Evolutionary conservation across 495 filamentous ascomycete genomes (phyloP).

Genomic region (Neurospora terricola): DNA sequence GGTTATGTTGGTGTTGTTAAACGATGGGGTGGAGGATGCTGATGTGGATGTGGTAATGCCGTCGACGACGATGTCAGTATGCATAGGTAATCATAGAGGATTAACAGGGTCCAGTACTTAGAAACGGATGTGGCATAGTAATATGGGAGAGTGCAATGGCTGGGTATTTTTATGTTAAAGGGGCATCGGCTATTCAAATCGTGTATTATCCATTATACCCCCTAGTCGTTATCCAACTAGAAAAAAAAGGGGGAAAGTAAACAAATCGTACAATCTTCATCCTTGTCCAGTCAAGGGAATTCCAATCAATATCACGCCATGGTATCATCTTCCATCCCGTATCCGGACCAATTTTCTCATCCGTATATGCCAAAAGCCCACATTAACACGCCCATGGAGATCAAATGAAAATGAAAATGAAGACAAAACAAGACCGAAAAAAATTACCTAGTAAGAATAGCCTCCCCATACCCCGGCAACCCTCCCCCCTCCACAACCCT

Average conservation of each 20-base stretch:
- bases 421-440: not conserved
- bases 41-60: not conserved
- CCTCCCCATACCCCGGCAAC: slow-evolving; percentile 27
- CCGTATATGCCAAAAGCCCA: not conserved
- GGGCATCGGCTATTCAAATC: not conserved
- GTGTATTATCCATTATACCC: not conserved
- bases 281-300: not conserved
- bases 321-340: not conserved
- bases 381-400: not conserved
- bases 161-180: not conserved
- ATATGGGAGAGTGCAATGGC: no score
- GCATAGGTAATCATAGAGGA: no score
- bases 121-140: no score
- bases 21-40: not conserved
- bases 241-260: not conserved
- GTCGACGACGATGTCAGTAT: not conserved
- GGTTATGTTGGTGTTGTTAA: not conserved
- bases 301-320: not conserved
- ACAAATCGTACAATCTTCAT: not conserved
- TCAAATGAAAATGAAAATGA: not conserved
- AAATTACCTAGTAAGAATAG: slow-evolving; percentile 8
- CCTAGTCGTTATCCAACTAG: not conserved
- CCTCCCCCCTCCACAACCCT: slow-evolving; percentile 3
- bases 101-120: no score
- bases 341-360: not conserved